Percentiles rank a stretch among this genome's conserved stretches.
Conservation (phyloP, 2,329 filamentous ascomycete species). For the Penicillium sp. region DNA sequence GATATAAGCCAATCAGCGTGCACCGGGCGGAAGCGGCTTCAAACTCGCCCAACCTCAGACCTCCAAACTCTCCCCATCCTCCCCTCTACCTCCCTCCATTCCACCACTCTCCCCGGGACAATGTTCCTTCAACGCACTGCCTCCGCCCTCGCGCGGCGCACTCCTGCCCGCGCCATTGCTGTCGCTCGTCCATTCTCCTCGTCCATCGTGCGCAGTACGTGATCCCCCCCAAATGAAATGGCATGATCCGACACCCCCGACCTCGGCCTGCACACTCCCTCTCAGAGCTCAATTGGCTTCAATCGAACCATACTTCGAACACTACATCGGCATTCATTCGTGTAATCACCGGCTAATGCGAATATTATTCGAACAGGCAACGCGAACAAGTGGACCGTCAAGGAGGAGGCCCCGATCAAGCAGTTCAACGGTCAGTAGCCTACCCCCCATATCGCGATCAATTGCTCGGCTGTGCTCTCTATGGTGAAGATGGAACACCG, state of each 20-base stretch:
- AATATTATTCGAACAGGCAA: constrained; percentile 31
- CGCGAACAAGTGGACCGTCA: constrained; percentile 45
- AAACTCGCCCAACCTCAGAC: constrained; percentile 42
- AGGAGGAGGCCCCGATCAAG: constrained; percentile 49
- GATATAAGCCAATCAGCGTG: constrained; percentile 23
- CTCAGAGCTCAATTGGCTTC: constrained; percentile 28
- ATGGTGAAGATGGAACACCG: background rate
- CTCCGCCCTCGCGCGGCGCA: constrained; percentile 51
- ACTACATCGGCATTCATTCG: background rate
- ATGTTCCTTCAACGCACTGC: constrained; percentile 55
- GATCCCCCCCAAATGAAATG: constrained; percentile 27
- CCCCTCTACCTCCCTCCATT: constrained; percentile 28
- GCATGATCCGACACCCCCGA: constrained; percentile 30
- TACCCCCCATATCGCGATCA: constrained; percentile 13
- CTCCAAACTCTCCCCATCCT: constrained; percentile 37
- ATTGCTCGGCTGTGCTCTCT: constrained; percentile 18
- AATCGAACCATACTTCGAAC: background rate
- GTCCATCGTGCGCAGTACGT: constrained; percentile 52
- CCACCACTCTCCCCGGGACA: constrained; percentile 35
- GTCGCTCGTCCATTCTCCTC: constrained; percentile 50
- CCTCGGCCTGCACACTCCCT: constrained; percentile 19
- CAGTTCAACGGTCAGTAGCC: constrained; percentile 49
- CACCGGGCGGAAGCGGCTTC: constrained; percentile 44
- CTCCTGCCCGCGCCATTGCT: constrained; percentile 47
- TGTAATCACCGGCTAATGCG: constrained; percentile 28